Evolutionary conservation across 805 yeast species (phyloP).

Genomic region (Candida krabiensis): DNA sequence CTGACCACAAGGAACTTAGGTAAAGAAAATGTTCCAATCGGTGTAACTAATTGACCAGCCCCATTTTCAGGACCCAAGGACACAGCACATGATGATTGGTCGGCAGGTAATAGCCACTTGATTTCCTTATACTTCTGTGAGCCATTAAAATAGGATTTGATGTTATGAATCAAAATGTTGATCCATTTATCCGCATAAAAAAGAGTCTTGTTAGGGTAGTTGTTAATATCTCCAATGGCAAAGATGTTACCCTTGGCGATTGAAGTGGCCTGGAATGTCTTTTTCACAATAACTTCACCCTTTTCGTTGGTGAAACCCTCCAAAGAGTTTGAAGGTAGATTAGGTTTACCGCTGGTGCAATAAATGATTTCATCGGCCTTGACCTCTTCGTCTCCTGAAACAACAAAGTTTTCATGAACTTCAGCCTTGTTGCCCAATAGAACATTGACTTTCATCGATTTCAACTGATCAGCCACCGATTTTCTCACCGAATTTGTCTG

Average conservation of each 20-base stretch:
- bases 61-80: conserved; percentile 28
- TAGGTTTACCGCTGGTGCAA: conserved; percentile 11
- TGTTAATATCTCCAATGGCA: conserved; percentile 35
- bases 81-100: conserved; percentile 9
- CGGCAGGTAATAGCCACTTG: not conserved
- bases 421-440: conserved; percentile 9
- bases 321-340: conserved; percentile 7
- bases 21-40: conserved; percentile 19
- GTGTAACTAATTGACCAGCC: conserved; percentile 26
- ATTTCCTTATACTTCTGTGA: not conserved
- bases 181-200: conserved; percentile 13
- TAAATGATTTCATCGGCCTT: conserved; percentile 10
- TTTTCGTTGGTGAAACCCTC: conserved; percentile 11
- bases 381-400: conserved; percentile 8
- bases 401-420: conserved; percentile 2
- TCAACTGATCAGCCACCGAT: conserved; percentile 5
- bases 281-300: conserved; percentile 16
- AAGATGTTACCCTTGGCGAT: conserved; percentile 25
- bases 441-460: conserved; percentile 6
- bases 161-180: conserved; percentile 18
- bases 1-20: conserved; percentile 23
- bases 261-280: conserved; percentile 23
- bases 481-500: conserved; percentile 3
- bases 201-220: conserved; percentile 26
- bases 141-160: conserved; percentile 7